Base-by-base conservation (phyloP, 331 rosid genomes). In the Prunus yedoensis region DNA sequence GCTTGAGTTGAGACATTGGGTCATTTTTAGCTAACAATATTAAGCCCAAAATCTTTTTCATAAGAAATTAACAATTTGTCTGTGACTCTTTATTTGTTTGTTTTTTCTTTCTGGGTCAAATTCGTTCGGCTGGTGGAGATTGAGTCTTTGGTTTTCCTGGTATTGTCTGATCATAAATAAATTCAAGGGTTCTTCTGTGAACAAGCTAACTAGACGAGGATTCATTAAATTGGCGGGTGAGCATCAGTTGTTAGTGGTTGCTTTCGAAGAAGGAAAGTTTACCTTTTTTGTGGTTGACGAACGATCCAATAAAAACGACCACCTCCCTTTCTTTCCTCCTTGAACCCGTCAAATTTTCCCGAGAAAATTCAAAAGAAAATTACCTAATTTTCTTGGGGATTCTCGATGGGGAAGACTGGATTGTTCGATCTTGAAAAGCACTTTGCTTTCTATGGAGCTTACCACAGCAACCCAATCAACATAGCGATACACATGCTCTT, bases 381-480 rank as follows among this genome's bases (percentile, higher is more conserved):
- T 12, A 23, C n/a, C 23, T 49, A 38, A 2, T 23, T 57, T 27
- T 72, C 68, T 30, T 27, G 73, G 64, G n/a, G 16, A 56, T 10
- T 45, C 21, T 56, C 14, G 16, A 91, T 90, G 91, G 89, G 87
- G 38, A 88, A 67, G 85, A 76, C 68, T 1, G 93, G 90, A 25
- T n/a, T 91, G 52, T 87, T 93, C 57, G 91, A 94, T 84, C 86
- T 88, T 17, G 97, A 90, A 61, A 90, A 84, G 63, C 89, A 87
- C 30, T 91, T 91, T 52, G 89, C 96, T 35, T 89, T 90, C 87
- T 87, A 89, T 66, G 96, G 94, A 69, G 88, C 98, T 38, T 89
- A 88, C 78, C 98, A 94, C 52, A 84, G 79, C 74, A 88, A 89
- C 79, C 92, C 85, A 46, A 77, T 84, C 58, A 91, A 91, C 85